Evolutionary conservation across 2,329 filamentous ascomycete species (phyloP), one percentile per base, ranked within the genome.

Genomic region (Fusarium nanum): DNA sequence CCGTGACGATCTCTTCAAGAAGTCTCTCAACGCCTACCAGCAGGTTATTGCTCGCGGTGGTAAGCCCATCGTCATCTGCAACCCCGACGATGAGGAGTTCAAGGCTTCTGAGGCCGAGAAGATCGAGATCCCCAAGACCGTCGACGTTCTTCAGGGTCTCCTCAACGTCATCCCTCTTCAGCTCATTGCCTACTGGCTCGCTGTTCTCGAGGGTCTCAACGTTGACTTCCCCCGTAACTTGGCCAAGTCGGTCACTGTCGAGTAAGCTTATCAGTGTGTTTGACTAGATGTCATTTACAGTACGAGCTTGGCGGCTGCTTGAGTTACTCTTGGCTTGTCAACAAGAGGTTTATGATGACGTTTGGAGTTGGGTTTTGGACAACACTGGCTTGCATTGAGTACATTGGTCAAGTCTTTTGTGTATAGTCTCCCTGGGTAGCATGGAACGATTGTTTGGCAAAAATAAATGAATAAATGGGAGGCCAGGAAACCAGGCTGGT

Each of bases 1-100:
- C 57, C 92, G 96, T 66, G 96, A 99, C 80, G 88, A 94, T 76
- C 91, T 99, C 78, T 99, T 99, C 85, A 92, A 92, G 81, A 99
- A 99, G 86, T 98, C 96, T n/a, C 87, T 99, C 78, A 99, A 99
- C 82, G 96, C 96, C 77, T 99, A 98, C 83, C 96, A 99, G 85
- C 96, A 99, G 87, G 96, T 99, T 78, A 95, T 97, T 86, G 96
- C 96, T 75, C 95, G 96, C 81, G 89, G 91, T 78, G 96, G 96
- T 78, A 95, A 96, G 81, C 96, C 96, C 68, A 99, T 99, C 80
- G 95, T 99, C 77, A 98, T 99, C 80, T 99, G 96, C 91, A 98
- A 98, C 85, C 86, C 91, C 59, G 84, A 86, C 73, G 96, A 99
- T 78, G 87, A 91, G 75, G 96, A 98, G 84, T 99, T 99, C 86